Evolutionary conservation across 495 filamentous ascomycete genomes (phyloP), one percentile per base, ranked within the genome.

Genomic region (Talaromyces ruber): DNA sequence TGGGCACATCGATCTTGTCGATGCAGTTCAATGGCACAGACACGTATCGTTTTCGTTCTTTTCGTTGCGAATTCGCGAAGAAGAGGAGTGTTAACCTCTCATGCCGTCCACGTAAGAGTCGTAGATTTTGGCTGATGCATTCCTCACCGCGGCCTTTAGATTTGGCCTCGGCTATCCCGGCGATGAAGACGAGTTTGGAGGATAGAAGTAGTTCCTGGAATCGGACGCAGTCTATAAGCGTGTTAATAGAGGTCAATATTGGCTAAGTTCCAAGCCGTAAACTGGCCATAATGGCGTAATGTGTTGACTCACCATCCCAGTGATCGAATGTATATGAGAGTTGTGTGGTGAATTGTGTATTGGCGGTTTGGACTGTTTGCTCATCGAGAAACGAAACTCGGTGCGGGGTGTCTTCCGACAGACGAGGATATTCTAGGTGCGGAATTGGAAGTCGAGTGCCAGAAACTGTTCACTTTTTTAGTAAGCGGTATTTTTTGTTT

Each of bases 111-210:
- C 72, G 73, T 6, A 80, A 66, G 16, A 79, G 72, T 11, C 77
- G 75, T 6, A 80, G 62, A 61, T 80, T 80, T 64, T 80, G 77
- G 59, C 75, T 78, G 66, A 80, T 78, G 52, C 77, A 80, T 65
- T 80, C 77, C 54, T 80, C 77, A 4, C 77, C 76, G 12, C 76
- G 73, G 6, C 77, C 76, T 59, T 78, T 80, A 53, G 76, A 79
- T 53, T 77, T 78, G 56, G 73, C 76, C 53, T 79, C 76, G 1
- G 76, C 75, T 62, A 80, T 76, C 1, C 77, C 76, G 0, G 73
- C 74, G 47, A 79, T 71, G 50, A 79, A 76, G 11, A 75, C 60
- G 14, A 80, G 63, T 63, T 72, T 76, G 7, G 74, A 73, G n/a
- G 70, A 66, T 16, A 79, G 72, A 0, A 80, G 66, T 8, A 75